Conservation (phyloP, 768 basidiomycete species). For the Collybiopsis luxurians region DNA sequence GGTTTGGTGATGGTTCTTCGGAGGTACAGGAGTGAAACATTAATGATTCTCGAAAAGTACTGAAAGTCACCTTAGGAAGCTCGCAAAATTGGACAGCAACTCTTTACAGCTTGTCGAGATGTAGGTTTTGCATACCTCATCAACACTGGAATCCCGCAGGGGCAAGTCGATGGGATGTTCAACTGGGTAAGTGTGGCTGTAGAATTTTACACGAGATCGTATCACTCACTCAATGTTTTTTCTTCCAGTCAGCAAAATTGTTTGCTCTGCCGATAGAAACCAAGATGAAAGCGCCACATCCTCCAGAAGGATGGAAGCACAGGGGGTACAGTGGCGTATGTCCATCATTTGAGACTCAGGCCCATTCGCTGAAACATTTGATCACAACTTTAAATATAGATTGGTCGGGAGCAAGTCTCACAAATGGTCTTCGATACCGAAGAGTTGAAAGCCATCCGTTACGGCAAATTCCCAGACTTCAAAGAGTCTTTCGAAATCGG, state of each 20-base stretch:
- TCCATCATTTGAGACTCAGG: neutral
- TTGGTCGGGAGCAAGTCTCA: constrained; percentile 21
- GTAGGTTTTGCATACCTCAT: constrained; percentile 31
- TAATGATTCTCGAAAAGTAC: neutral
- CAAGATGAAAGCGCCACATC: constrained; percentile 24
- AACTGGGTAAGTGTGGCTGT: constrained; percentile 16
- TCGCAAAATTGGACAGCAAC: constrained; percentile 12
- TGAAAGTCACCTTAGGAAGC: constrained; percentile 9
- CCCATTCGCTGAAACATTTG: neutral
- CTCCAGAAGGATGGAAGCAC: constrained; percentile 21
- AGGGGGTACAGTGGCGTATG: constrained; percentile 22
- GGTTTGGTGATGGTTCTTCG: neutral
- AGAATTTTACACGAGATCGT: neutral
- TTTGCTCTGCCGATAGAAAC: constrained; percentile 19
- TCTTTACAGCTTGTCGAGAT: constrained; percentile 16
- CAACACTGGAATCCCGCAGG: constrained; percentile 23
- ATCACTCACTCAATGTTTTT: neutral
- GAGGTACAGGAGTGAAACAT: neutral
- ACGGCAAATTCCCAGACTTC: constrained; percentile 26
- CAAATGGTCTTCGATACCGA: constrained; percentile 23
- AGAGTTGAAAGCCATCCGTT: constrained; percentile 21
- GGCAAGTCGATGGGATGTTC: constrained; percentile 23
- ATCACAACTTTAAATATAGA: constrained; percentile 1
- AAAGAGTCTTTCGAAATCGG: constrained; percentile 38
- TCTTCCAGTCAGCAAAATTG: constrained; percentile 15